Evolutionary conservation across 306 rosid species (phyloP).

Genomic region (Lathyrus sativus): DNA sequence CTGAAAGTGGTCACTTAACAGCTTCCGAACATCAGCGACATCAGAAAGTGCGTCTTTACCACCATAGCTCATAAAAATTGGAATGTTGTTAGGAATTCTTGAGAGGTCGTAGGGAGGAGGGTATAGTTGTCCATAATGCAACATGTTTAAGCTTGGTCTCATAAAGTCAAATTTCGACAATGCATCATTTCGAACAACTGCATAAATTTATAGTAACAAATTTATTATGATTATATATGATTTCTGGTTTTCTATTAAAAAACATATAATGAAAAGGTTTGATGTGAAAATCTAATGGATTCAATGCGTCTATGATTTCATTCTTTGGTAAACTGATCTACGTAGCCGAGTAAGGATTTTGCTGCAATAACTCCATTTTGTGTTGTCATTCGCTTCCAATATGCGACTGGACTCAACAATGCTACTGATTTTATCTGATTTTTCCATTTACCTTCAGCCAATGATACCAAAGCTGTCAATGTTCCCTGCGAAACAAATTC

Average conservation of each 20-base stretch:
- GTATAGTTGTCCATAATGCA: slow-evolving; percentile 40
- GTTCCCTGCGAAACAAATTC: slow-evolving; percentile 62
- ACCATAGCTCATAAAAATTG: slow-evolving; percentile 76
- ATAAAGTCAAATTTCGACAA: slow-evolving; percentile 59
- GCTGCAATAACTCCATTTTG: slow-evolving; percentile 54
- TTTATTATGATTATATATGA: neutral
- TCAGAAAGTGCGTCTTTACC: slow-evolving; percentile 71
- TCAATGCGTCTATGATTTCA: too few relatives aligned
- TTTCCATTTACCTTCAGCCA: slow-evolving; percentile 57
- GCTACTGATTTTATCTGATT: slow-evolving; percentile 63
- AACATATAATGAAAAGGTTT: too few relatives aligned
- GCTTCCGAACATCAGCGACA: slow-evolving; percentile 42
- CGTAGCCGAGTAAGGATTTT: slow-evolving; percentile 59
- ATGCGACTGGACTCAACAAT: slow-evolving; percentile 75
- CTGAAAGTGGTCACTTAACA: slow-evolving; percentile 47
- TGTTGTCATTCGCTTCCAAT: slow-evolving; percentile 67
- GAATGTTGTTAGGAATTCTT: slow-evolving; percentile 59
- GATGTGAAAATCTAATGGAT: neutral
- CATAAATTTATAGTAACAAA: neutral
- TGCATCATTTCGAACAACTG: slow-evolving; percentile 46
- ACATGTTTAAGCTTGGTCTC: slow-evolving; percentile 12
- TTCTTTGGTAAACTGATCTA: neutral
- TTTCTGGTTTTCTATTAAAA: too few relatives aligned
- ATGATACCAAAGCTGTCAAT: slow-evolving; percentile 56
- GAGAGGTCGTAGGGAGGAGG: slow-evolving; percentile 72